A percentile compares a stretch with the other conserved stretches of the same genome.
Conservation (phyloP, 75 land plant species). For the Cryptomeria japonica region DNA sequence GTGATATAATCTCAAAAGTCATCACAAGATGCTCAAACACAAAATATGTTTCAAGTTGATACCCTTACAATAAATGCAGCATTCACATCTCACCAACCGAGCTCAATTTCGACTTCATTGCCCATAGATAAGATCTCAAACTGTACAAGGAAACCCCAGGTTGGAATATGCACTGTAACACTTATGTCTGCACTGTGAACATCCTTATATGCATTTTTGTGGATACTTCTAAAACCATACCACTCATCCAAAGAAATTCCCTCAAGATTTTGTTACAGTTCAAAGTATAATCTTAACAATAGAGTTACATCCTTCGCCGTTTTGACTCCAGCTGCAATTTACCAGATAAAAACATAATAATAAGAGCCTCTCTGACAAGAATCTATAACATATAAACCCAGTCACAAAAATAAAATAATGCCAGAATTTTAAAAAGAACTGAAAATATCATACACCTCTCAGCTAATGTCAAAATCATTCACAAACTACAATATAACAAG, state of each 20-base stretch:
- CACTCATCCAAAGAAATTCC: neutral
- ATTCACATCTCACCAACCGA: neutral
- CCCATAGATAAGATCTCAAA: neutral
- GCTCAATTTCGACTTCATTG: neutral
- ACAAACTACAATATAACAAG: neutral
- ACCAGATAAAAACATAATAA: neutral
- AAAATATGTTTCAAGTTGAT: constrained; percentile 2
- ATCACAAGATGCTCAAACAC: neutral
- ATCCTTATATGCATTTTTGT: neutral
- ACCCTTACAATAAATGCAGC: neutral
- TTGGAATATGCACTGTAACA: neutral
- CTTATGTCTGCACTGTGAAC: neutral
- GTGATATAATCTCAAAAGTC: constrained; percentile 1
- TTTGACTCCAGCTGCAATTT: constrained; percentile 4
- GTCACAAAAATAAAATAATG: neutral
- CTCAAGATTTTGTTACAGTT: neutral
- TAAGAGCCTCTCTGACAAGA: neutral
- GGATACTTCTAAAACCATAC: neutral
- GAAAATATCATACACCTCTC: neutral
- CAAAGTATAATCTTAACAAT: neutral
- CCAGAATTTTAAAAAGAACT: neutral
- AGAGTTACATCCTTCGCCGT: constrained; percentile 1
- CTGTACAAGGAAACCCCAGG: constrained; percentile 4
- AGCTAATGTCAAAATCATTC: neutral
- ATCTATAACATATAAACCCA: neutral